Conservation (phyloP, 345 rosid genomes). For the Trapa bicornis region DNA sequence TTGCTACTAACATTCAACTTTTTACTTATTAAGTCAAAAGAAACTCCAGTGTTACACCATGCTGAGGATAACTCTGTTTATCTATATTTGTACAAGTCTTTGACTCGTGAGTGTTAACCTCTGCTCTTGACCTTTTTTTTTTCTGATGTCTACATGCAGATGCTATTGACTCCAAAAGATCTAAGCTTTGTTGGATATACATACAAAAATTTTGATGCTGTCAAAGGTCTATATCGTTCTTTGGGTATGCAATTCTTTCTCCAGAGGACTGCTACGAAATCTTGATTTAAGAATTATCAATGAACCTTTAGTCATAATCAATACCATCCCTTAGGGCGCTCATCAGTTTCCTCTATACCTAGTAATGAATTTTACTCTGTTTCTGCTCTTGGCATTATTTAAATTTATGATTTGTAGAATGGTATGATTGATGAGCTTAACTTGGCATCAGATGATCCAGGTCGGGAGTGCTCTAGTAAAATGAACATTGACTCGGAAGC, state of each 20-base stretch:
- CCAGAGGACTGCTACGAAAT: not conserved
- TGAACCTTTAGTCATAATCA: not conserved
- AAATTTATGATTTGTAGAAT: not conserved
- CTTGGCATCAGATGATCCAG: constrained; percentile 5
- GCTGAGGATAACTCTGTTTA: not conserved
- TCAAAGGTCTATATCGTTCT: constrained; percentile 55
- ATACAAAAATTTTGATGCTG: constrained; percentile 92
- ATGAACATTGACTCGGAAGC: constrained; percentile 29
- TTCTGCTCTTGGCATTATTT: not conserved
- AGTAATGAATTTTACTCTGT: constrained; percentile 13
- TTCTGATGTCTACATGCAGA: constrained; percentile 31
- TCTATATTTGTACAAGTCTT: not conserved
- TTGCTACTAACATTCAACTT: constrained; percentile 6
- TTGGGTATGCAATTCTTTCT: constrained; percentile 35
- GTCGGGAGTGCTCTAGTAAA: not conserved
- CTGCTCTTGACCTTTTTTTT: not conserved
- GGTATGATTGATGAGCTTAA: not conserved
- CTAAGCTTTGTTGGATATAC: constrained; percentile 94
- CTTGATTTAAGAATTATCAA: not conserved
- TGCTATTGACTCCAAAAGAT: constrained; percentile 75
- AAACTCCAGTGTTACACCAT: not conserved
- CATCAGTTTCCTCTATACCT: constrained; percentile 11
- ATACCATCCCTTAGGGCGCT: constrained; percentile 1
- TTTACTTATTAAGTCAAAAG: not conserved
- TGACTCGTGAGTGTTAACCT: not conserved